Base-by-base conservation (phyloP, 2,329 filamentous ascomycete species). In the Botryosphaeria agaves region DNA sequence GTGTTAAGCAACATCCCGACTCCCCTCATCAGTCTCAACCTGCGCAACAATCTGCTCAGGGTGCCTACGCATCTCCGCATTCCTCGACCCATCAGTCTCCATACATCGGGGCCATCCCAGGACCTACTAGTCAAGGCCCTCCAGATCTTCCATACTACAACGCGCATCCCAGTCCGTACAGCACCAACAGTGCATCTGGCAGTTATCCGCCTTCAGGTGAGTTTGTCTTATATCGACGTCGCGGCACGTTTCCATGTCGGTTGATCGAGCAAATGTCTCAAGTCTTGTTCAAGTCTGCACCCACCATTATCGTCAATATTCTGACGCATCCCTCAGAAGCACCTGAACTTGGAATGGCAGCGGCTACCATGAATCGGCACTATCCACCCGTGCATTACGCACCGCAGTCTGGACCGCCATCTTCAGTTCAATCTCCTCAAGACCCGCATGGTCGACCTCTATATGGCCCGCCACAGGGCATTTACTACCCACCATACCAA, bases 331-430 rank as follows among this genome's bases (percentile, higher is more conserved):
- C 59, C 49, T 67, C 73, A 80, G 78, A 82, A 55, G 72, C 76
- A 53, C 72, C 75, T 49, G 71, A 75, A 49, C 60, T 66, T 9
- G 21, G 21, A 47, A 77, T 77, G 73, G 71, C 72, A 38, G 63
- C 70, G 42, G 65, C 71, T 42, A 69, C 70, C 40, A 74, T 76
- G 66, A 72, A 71, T 51, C 65, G 72, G 43, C 56, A 68, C 38
- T 93, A 91, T 52, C 85, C 85, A 43, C 82, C 83, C 36, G 92
- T 93, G 50, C 94, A 94, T 52, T 82, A 94, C 55, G 91, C 85
- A 12, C 84, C 85, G 32, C 85, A 94, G 59, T 92, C 85, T 33
- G 92, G 87, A 56, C 93, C 87, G 32, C 87, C 87, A 29, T 82
- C 83, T 23, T 92, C 85, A 30, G 85, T 94, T 44, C 80, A 85